Evolutionary conservation across 306 rosid species (phyloP), one percentile per base, ranked within the genome.

Genomic region (Rubus parviflorus): DNA sequence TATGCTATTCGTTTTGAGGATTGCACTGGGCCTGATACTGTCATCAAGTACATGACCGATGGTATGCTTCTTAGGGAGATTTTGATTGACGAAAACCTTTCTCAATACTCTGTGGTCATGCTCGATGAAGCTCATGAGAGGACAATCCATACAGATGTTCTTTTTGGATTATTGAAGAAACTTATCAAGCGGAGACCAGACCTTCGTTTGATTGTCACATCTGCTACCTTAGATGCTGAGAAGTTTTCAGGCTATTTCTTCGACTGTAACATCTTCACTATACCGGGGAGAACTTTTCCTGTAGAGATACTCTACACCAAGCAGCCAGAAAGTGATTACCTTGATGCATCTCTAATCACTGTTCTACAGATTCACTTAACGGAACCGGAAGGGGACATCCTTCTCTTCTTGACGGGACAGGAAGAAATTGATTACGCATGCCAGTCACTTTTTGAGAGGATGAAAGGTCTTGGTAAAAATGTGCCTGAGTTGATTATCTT

Each of bases 81-180:
- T 64, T 77, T 92, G 88, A 85, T 88, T 57, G 97, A 92, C 80
- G 93, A 87, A 67, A 84, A 80, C 69, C 90, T 92, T 66, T 88
- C 96, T 42, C 93, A 90, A 61, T 92, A 92, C 79, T 88, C 93
- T 7, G 96, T 92, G 65, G 43, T 90, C 46, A 92, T 92, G 97
- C 96, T 92, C 64, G 97, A 92, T 74, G 97, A 92, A 81, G 97
- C 97, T 72, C 96, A 92, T 22, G 97, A 92, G 84, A 87, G 97
- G 82, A 92, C 97, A 3, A 89, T 90, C 58, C 84, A 86, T 52
- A 92, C 94, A 6, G 97, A 92, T 90, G 96, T 92, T 80, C 97
- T 92, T 75, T 90, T 92, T 77, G 97, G 96, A 72, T 83, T 92
- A 52, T 81, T 92, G 54, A 92, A 92, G 85, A 83, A 90, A 81